Base-by-base conservation (phyloP, 331 rosid species). In the Malus hybrid region DNA sequence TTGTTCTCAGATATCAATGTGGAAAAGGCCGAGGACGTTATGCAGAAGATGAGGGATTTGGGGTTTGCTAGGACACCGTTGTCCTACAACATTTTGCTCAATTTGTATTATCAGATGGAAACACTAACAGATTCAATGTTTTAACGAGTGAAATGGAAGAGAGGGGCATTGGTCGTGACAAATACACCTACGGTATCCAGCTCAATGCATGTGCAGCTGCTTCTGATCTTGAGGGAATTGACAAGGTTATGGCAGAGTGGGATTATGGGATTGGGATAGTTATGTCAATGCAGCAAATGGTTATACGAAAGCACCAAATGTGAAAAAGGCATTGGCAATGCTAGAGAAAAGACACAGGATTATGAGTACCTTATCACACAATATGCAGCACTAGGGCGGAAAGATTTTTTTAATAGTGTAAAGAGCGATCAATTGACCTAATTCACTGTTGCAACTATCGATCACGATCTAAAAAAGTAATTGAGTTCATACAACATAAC, bases 341-440 rank as follows among this genome's bases (percentile, higher is more conserved):
- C 73, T 79, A 20, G 59, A 69, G 79, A 81, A 67, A 36, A 73
- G 56, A 60, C 5, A 36, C 72, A 22, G 70, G 65, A 12, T 31
- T 65, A 73, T 16, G 15, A 77, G 65, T 12, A 8, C 67, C 76
- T 82, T 28, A 65, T 82, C 24, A 70, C 67, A 4, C 69, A 55
- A 14, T 79, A 85, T 13, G 84, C 82, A 6, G 20, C 32, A 39
- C 57, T 79, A 15, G 84, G 84, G 71, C 82, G 66, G 84, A 85
- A 73, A 73, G 84, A 69, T 36, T 39, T 39, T 39, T 39, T 39
- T 39, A 39, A 39, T 39, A 9, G 1, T 10, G 46, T 39, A 2
- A 39, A 39, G 46, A 39, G 46, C 1, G 0, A 4, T 39, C 4
- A 39, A 2, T 1, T 39, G 0, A 39, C 46, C 46, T 39, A 39